phyloP scores from a whole-genome alignment of 2,329 filamentous ascomycete species.

The Cytospora piceicola region DNA sequence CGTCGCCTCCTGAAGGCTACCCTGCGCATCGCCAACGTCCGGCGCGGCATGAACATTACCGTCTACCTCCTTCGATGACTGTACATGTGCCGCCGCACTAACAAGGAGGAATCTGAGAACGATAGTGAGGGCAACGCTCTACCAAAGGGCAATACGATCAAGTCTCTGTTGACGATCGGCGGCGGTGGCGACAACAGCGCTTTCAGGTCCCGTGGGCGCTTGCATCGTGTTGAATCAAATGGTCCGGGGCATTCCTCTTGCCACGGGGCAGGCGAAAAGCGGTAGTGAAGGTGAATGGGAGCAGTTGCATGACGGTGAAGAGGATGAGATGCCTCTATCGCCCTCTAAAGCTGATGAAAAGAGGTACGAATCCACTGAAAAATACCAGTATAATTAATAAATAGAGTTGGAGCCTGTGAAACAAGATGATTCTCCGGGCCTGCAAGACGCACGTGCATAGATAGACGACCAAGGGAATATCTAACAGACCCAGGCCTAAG shows the following conservation, averaged over 20 bases:
- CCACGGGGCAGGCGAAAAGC: neutral
- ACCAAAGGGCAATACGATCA: neutral
- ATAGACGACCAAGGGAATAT: too few species aligned
- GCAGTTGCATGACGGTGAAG: conserved; percentile 6
- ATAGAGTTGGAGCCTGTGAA: neutral
- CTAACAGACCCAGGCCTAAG: neutral
- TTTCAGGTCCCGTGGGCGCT: neutral
- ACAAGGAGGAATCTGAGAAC: neutral
- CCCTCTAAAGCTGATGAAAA: neutral
- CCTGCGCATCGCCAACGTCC: conserved; percentile 14
- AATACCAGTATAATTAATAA: neutral
- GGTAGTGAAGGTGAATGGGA: conserved; percentile 16
- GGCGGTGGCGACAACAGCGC: conserved; percentile 13
- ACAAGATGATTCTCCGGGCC: neutral
- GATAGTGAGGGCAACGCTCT: neutral
- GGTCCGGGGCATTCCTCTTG: neutral
- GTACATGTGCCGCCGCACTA: conserved; percentile 5
- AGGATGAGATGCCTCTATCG: conserved; percentile 13
- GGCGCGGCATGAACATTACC: neutral
- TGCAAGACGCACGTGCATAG: neutral
- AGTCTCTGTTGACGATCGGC: conserved; percentile 14
- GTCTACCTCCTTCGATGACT: conserved; percentile 12
- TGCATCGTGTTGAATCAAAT: neutral
- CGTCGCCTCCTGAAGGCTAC: conserved; percentile 8
- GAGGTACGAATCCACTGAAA: neutral